phyloP scores from a whole-genome alignment of 2,329 filamentous ascomycete genomes.

The Pseudopithomyces chartarum region DNA sequence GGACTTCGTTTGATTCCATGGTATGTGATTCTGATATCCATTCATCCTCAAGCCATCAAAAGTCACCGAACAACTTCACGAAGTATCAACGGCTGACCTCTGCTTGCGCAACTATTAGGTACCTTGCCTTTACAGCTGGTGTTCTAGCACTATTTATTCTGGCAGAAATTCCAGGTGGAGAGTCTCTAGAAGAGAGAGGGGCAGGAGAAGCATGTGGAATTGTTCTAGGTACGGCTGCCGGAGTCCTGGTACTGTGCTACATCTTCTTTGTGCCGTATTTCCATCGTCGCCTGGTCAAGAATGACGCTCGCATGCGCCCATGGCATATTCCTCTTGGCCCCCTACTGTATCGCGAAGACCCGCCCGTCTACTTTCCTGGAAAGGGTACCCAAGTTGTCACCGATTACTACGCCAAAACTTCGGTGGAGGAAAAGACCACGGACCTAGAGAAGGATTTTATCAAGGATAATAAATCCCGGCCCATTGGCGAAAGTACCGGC shows the following conservation, averaged over 20 bases:
- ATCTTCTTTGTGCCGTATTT: conserved; percentile 20
- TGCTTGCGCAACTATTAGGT: conserved; percentile 21
- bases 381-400: conserved; percentile 35
- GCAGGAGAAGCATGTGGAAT: conserved; percentile 13
- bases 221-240: conserved; percentile 12
- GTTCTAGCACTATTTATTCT: conserved; percentile 63
- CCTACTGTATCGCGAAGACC: conserved; percentile 42
- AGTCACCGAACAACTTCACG: not conserved
- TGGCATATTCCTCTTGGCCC: conserved; percentile 38
- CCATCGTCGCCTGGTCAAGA: conserved; percentile 14
- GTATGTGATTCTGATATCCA: not conserved
- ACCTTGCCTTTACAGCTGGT: conserved; percentile 53
- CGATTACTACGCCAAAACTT: conserved; percentile 37
- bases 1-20: conserved; percentile 53
- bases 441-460: conserved; percentile 8
- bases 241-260: conserved; percentile 13
- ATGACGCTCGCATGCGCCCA: conserved; percentile 17
- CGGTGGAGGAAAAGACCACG: not conserved
- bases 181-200: conserved; percentile 17
- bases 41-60: too few relatives aligned
- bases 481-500: not conserved
- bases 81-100: not conserved
- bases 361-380: conserved; percentile 45
- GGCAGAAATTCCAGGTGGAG: conserved; percentile 43
- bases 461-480: not conserved